Evolutionary conservation across 306 rosid species (phyloP).

Genomic region (Pyrus communis): DNA sequence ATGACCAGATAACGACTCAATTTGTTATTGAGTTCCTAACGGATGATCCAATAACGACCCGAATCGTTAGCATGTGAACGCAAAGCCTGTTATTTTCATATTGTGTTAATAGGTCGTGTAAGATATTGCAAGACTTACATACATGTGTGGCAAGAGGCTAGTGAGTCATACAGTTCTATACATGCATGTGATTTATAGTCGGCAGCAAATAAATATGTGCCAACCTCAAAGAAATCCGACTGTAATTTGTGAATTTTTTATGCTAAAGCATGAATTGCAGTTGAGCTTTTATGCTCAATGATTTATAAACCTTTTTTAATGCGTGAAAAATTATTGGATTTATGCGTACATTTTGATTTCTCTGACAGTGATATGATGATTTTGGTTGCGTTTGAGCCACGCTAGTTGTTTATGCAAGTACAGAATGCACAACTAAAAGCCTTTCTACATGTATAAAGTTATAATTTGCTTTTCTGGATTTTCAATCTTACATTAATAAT

Average conservation of each 20-base stretch:
- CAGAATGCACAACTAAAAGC: not conserved
- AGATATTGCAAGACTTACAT: too few species aligned
- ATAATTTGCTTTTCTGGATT: not conserved
- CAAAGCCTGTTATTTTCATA: fast-evolving
- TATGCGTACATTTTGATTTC: constrained; percentile 13
- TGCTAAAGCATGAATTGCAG: constrained; percentile 3
- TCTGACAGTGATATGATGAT: constrained; percentile 43
- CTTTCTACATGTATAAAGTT: constrained; percentile 1
- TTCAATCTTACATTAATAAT: constrained; percentile 2
- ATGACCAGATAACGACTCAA: too few species aligned
- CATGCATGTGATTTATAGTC: not conserved
- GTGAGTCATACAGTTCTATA: not conserved
- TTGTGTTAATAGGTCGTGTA: too few species aligned
- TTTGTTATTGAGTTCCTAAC: too few species aligned
- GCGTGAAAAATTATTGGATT: constrained; percentile 28
- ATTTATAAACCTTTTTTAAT: constrained; percentile 11
- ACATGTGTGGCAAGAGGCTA: too few species aligned
- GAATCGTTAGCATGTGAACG: too few species aligned
- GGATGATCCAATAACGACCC: too few species aligned
- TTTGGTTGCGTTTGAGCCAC: constrained; percentile 44
- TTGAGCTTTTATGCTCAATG: constrained; percentile 23
- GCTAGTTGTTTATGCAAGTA: constrained; percentile 26
- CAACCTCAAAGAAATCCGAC: not conserved
- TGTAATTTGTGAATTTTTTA: not conserved
- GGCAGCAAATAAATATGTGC: not conserved